Conservation (phyloP, 2,329 filamentous ascomycete species). For the Trichoderma lentiforme region DNA sequence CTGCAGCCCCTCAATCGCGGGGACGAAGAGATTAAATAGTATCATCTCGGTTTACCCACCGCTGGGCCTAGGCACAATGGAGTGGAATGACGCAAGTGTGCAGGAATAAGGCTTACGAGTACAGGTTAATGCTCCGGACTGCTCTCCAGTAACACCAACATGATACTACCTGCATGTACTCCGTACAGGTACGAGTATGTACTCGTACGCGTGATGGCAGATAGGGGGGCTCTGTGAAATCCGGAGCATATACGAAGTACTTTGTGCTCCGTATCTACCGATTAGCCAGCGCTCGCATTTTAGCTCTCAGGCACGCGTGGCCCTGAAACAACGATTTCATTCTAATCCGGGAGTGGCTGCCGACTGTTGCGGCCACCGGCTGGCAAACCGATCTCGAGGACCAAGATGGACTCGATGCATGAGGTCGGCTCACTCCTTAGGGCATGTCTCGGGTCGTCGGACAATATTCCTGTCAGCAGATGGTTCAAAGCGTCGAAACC, state of each 20-base stretch:
- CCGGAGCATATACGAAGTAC: neutral
- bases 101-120: constrained; percentile 1
- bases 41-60: neutral
- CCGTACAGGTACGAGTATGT: neutral
- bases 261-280: neutral
- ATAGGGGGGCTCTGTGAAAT: neutral
- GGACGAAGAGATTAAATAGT: neutral
- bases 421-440: neutral
- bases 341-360: constrained; percentile 12
- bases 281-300: neutral
- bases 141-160: neutral
- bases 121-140: neutral
- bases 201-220: neutral
- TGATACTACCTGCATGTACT: neutral
- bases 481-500: neutral
- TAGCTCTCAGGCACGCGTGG: neutral
- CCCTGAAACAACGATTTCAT: neutral
- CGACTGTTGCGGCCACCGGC: constrained; percentile 5
- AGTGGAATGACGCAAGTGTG: constrained; percentile 10
- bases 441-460: constrained; percentile 4
- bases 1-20: constrained; percentile 1
- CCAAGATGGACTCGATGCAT: neutral
- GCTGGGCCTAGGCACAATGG: neutral
- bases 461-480: constrained; percentile 7
- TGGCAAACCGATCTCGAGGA: constrained; percentile 9